A percentile compares a stretch with the other conserved stretches of the same genome.
phyloP scores from a whole-genome alignment of 306 rosid species.

The Chamaecrista fasciculata region DNA sequence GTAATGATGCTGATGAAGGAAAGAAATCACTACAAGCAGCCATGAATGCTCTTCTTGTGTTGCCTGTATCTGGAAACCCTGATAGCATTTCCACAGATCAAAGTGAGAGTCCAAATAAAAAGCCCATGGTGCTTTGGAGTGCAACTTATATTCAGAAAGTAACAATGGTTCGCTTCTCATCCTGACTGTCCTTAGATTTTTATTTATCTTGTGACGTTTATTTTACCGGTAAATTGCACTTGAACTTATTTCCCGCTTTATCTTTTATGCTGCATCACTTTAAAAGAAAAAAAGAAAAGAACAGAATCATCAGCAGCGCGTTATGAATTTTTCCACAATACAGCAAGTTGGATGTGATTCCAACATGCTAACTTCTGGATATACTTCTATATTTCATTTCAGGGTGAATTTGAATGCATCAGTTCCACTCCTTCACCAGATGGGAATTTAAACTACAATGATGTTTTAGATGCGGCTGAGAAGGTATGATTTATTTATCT shows the following conservation, averaged over 20 bases:
- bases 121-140: constrained; percentile 73
- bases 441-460: constrained; percentile 68
- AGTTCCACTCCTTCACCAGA: constrained; percentile 67
- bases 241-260: constrained; percentile 11
- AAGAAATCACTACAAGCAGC: constrained; percentile 60
- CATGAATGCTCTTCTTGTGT: constrained; percentile 52
- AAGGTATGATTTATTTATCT: constrained; percentile 43
- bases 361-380: constrained; percentile 10
- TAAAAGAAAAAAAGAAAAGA: background rate
- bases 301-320: background rate
- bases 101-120: constrained; percentile 46
- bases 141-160: constrained; percentile 72
- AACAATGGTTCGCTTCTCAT: constrained; percentile 50
- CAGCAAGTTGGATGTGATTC: background rate
- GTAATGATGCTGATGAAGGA: constrained; percentile 68
- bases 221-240: constrained; percentile 24
- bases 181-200: background rate
- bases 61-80: constrained; percentile 47
- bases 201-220: constrained; percentile 9
- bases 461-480: constrained; percentile 49
- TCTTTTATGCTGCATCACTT: background rate
- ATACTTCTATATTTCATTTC: constrained; percentile 32
- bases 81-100: constrained; percentile 46
- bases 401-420: constrained; percentile 58
- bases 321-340: background rate